These are phyloP conservation scores for Rhododendron henanense DNA, from an alignment of 148 eudicot species.

Conservation along the genomic window DNA sequence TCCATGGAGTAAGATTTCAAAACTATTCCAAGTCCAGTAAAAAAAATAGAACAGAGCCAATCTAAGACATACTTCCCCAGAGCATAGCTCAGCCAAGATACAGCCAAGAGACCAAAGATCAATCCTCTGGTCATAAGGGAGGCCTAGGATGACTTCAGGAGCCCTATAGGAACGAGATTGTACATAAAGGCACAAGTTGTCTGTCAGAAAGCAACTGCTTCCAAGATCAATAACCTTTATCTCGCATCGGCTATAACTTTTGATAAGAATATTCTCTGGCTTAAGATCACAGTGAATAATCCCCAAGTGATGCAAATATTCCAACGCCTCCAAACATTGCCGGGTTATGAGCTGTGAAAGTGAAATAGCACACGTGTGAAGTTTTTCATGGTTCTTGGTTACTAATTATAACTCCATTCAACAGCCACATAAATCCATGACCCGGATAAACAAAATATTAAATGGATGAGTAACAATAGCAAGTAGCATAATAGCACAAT, in stretches of 20 bases:
- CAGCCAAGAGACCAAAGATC: conserved; percentile 98
- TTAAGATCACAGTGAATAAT: conserved; percentile 94
- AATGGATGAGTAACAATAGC: background rate
- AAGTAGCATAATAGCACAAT: background rate
- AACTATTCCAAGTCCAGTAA: background rate
- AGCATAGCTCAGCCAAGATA: conserved; percentile 80
- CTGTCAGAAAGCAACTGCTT: conserved; percentile 87
- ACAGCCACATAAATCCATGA: background rate
- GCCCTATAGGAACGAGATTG: conserved; percentile 97
- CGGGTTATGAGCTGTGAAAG: conserved; percentile 60
- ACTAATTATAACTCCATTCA: background rate
- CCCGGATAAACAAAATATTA: background rate
- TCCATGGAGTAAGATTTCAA: background rate
- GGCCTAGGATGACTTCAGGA: conserved; percentile 96
- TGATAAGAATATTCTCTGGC: conserved; percentile 89
- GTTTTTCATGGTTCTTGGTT: background rate
- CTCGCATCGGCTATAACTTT: conserved; percentile 86
- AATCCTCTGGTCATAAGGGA: conserved; percentile 83
- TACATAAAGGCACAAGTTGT: conserved; percentile 71
- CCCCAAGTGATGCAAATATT: conserved; percentile 72
- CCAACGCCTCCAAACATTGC: conserved; percentile 88
- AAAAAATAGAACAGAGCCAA: conserved; percentile 1
- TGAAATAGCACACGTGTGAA: background rate
- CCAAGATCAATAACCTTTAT: conserved; percentile 95
- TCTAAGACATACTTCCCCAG: conserved; percentile 66